A percentile compares a stretch with the other conserved stretches of the same genome.
These are phyloP conservation scores for Casuarina glauca DNA, from an alignment of 306 rosid species.

Conservation along the genomic window DNA sequence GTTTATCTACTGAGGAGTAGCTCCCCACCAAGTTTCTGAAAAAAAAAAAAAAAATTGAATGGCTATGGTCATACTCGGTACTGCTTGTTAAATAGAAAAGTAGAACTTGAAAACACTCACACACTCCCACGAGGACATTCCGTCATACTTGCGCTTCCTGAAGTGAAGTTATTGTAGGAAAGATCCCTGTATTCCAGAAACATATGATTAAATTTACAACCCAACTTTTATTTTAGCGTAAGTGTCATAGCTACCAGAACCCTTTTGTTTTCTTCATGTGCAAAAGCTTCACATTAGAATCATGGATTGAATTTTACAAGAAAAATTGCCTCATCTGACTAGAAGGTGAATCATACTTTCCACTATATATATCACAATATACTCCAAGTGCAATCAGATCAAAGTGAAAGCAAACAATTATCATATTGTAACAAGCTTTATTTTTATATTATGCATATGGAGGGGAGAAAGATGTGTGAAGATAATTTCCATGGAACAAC, in stretches of 20 bases:
- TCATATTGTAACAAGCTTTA: not conserved
- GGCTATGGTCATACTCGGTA: conserved; percentile 7
- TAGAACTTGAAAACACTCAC: conserved; percentile 50
- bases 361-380: not conserved
- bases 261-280: not conserved
- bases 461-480: conserved; percentile 19
- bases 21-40: conserved; percentile 87
- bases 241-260: not conserved
- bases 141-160: conserved; percentile 62
- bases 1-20: conserved; percentile 55
- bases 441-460: conserved; percentile 5
- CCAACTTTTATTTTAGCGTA: too few species aligned
- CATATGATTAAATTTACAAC: not conserved
- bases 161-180: conserved; percentile 75
- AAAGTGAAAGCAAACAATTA: not conserved
- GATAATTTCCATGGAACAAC: conserved; percentile 24
- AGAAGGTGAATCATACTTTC: not conserved
- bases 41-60: conserved; percentile 34
- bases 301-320: conserved; percentile 14
- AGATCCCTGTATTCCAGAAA: conserved; percentile 68
- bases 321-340: not conserved
- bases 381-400: conserved; percentile 8
- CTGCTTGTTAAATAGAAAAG: not conserved
- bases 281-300: conserved; percentile 11
- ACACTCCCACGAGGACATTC: conserved; percentile 75